phyloP scores from a whole-genome alignment of 352 stramenopile species.

The Thalassiosira exigua region DNA sequence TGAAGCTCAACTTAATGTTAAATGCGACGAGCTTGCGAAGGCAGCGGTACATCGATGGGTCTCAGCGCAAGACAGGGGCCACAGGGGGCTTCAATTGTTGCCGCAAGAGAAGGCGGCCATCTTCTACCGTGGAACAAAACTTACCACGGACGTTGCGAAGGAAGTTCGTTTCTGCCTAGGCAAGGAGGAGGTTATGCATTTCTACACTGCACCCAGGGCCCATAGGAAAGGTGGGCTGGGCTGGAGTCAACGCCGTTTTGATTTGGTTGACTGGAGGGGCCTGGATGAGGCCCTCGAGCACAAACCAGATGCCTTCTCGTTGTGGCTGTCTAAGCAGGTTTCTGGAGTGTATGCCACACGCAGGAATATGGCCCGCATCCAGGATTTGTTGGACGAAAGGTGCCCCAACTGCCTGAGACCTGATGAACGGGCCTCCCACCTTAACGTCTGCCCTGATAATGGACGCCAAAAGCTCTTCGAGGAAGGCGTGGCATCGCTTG shows the following conservation, averaged over 20 bases:
- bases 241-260: not conserved
- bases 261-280: not conserved
- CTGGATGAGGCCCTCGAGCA: not conserved
- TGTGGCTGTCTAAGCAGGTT: constrained; percentile 36
- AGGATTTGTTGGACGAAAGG: not conserved
- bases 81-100: not conserved
- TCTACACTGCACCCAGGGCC: too few relatives aligned
- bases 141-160: constrained; percentile 8
- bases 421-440: not conserved
- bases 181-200: not conserved
- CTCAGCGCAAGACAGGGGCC: not conserved
- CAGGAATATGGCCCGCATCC: not conserved
- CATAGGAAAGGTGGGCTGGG: not conserved
- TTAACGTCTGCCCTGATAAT: constrained; percentile 5
- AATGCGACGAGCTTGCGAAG: constrained; percentile 9
- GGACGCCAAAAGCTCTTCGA: not conserved
- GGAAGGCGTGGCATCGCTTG: not conserved
- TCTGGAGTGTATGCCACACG: not conserved
- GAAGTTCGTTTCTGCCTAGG: constrained; percentile 12
- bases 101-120: constrained; percentile 14
- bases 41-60: not conserved
- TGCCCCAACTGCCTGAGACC: constrained; percentile 24
- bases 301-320: constrained; percentile 22
- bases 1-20: not conserved
- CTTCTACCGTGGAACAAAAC: constrained; percentile 12